Evolutionary conservation across 2,329 filamentous ascomycete species (phyloP), one percentile per base, ranked within the genome.

Genomic region (Stachybotrys echinatus): DNA sequence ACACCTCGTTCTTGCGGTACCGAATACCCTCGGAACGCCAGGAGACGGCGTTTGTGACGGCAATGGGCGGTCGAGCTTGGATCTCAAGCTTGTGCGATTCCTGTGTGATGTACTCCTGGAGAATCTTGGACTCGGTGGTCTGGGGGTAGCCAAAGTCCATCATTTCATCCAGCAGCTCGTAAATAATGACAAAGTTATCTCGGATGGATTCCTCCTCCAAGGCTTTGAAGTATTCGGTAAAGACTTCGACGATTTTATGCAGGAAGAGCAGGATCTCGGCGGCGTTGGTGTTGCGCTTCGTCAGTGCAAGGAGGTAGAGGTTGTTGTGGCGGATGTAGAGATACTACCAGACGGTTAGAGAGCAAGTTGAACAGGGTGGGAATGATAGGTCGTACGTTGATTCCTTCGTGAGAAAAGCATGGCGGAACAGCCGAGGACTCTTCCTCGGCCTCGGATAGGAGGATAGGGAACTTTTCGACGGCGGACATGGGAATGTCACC

Each of bases 141-240:
- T 99, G 94, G 6, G 94, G 94, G 69, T 99, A 96, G 55, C 94
- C 94, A 77, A 99, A 99, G 73, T 99, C 94, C 94, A 99, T 99
- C 94, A 99, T 99, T 76, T 99, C 94, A 66, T 99, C 94, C 55
- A 99, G 82, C 54, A 99, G 74, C 73, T 99, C 94, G 77, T 99
- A 99, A 65, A 99, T 99, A 66, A 99, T 85, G 69, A 99, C 94
- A 67, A 99, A 99, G 76, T 99, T 99, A 77, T 99, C 94, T 61
- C 94, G 85, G 68, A 99, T 99, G 61, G 90, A 96, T 73, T 99
- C 94, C 71, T 99, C 94, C 71, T 99, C 94, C 52, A 99, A 80
- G 56, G 95, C 92, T 71, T 99, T 99, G 80, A 99, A 99, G 77
- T 99, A 99, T 73, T 99, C 94, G 52, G 94, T 99, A 68, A 99